Base-by-base conservation (phyloP, 179 eudicot genomes). In the Beta macrorhiza region DNA sequence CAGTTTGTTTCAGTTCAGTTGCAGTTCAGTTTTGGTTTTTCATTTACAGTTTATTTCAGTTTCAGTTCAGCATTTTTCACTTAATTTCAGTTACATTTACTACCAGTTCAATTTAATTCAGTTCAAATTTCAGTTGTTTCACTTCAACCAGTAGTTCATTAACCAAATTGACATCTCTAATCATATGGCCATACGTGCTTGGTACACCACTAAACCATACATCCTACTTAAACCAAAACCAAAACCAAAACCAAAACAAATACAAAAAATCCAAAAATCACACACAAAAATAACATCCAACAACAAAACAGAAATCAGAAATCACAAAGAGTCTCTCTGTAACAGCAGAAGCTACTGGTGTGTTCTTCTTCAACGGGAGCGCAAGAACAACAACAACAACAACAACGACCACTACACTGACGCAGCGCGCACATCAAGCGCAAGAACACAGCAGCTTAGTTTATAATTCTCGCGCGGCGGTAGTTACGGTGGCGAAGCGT, bases 331-430 rank as follows among this genome's bases (percentile, higher is more conserved):
- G 7, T 67, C 10, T 14, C 42, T 37, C 42, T 37, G 37, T 13
- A 67, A 67, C 72, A 47, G 72, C 72, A 67, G 72, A 67, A 67
- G 67, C 67, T 22, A 63, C 32, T 63, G 67, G 22, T 59, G 67
- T 63, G 13, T 63, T 20, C 67, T 58, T 37, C 42, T 37, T 37
- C 62, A n/a, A 58, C 62, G 62, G 62, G 6, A 58, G n/a, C 62
- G 37, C 37, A 6, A 17, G 17, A 63, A 20, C 37, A 11, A 11
- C 68, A 25, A 65, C 42, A 25, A 65, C 42, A 4, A 5, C 69
- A 37, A 25, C 14, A 22, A 12, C 70, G 16, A 4, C 37, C 70
- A 20, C 45, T 29, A 13, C 70, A 22, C 44, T 3, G 7, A 9
- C 64, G 2, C 25, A 10, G 0, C 64, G n/a, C 64, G 0, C 29